Conservation (phyloP, 2,329 filamentous ascomycete genomes). For the Talaromyces sp. region DNA sequence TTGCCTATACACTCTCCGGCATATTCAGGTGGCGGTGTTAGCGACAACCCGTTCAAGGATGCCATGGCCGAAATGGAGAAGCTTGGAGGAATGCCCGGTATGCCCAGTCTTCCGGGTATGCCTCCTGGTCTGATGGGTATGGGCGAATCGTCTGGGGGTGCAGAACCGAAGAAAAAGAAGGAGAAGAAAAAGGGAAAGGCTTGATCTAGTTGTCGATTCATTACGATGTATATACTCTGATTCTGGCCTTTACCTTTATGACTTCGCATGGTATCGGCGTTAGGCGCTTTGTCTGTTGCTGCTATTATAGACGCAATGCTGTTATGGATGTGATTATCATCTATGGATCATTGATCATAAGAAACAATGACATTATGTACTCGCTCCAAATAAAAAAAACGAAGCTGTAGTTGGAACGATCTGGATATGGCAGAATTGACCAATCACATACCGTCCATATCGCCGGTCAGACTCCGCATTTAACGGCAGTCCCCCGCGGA, state of each 20-base stretch:
- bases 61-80: slow-evolving; percentile 91
- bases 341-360: background rate
- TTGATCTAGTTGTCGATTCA: slow-evolving; percentile 22
- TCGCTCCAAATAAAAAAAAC: background rate
- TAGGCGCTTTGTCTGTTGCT: slow-evolving; percentile 22
- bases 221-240: slow-evolving; percentile 21
- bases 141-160: slow-evolving; percentile 36
- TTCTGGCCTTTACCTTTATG: slow-evolving; percentile 21
- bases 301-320: background rate
- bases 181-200: slow-evolving; percentile 49
- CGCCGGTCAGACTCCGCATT: slow-evolving; percentile 6
- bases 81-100: slow-evolving; percentile 36
- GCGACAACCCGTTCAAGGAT: slow-evolving; percentile 90
- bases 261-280: slow-evolving; percentile 40
- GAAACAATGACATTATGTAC: no score
- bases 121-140: slow-evolving; percentile 41
- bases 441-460: background rate
- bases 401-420: background rate
- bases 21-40: slow-evolving; percentile 87
- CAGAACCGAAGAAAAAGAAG: slow-evolving; percentile 41
- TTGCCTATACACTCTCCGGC: slow-evolving; percentile 85
- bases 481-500: background rate
- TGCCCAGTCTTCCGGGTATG: slow-evolving; percentile 15
- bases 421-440: background rate
- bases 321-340: background rate